These are phyloP conservation scores for Mucor velutinosus DNA, from an alignment of 371 early-diverging fungal genomes.

Conservation along the genomic window DNA sequence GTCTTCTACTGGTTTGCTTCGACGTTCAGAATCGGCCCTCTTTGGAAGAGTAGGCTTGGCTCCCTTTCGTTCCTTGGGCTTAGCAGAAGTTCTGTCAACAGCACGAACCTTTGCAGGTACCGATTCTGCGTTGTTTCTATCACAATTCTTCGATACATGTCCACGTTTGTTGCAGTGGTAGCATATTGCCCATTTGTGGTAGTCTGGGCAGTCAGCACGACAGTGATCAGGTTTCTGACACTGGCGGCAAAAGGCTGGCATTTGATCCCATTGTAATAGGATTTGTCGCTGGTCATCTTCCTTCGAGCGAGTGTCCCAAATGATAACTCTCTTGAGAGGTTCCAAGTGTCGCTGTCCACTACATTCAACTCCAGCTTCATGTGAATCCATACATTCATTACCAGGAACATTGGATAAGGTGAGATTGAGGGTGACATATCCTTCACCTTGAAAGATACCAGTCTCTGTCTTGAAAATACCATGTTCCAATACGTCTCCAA, in stretches of 20 bases:
- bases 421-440: not conserved
- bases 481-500: not conserved
- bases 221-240: not conserved
- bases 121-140: not conserved
- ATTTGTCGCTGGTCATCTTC: not conserved
- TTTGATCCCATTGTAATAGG: not conserved
- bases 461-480: not conserved
- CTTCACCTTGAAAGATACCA: not conserved
- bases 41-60: no score
- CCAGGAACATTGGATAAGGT: not conserved
- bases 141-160: not conserved
- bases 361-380: not conserved
- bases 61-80: not conserved
- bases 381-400: not conserved
- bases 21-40: no score
- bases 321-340: not conserved
- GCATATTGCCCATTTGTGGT: not conserved
- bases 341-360: not conserved
- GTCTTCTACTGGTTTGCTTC: no score
- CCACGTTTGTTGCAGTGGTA: slow-evolving; percentile 2
- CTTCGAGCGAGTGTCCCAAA: not conserved
- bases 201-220: not conserved
- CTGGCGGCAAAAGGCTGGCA: not conserved
- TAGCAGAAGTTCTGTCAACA: not conserved
- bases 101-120: not conserved